Base-by-base conservation (phyloP, 2,329 filamentous ascomycete genomes). In the Colletotrichum sp. region DNA sequence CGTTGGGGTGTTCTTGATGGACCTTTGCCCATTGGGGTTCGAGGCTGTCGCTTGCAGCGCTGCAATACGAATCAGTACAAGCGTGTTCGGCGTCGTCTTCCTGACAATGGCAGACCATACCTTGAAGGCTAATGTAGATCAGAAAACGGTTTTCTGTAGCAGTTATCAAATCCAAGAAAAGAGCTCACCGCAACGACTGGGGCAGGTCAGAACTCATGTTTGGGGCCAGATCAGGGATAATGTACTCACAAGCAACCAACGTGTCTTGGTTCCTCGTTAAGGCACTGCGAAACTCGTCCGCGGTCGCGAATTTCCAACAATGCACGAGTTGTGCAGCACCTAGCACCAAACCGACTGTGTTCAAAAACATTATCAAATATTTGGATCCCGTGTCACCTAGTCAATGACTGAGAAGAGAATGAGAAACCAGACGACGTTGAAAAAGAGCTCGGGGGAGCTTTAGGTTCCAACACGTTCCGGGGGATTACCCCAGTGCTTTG, bases 221-320 rank as follows among this genome's bases (percentile, higher is more conserved):
- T 26, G 21, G 36, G 16, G 36, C 30, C 4, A n/a, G 16, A 32
- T 64, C 21, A 12, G 13, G 13, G 9, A 44, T 28, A 3, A 52
- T 39, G 24, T 16, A 79, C 83, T 79, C 78, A 84, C 82, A 84
- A n/a, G 83, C 82, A 52, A 82, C 77, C 8, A 85, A 72, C 1
- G 80, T 79, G 30, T 77, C 71, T 2, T 80, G 79, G 18, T 78
- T 78, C 8, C 65, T 36, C 30, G 60, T 64, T 9, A 80, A 60
- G 21, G 65, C 44, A 16, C 30, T 32, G 12, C 65, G 26, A 18
- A 68, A 57, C 10, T 57, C 44, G 44, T 21, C 18, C 13, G 52
- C n/a, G 5, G 65, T 57, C 4, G 44, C 28, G n/a, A 34, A 34
- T 9, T 68, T 57, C 44, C 65, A 36, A 24, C 44, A 36, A 3